These are phyloP conservation scores for Globisporangium perplexum DNA, from an alignment of 352 stramenopile genomes.

Conservation along the genomic window DNA sequence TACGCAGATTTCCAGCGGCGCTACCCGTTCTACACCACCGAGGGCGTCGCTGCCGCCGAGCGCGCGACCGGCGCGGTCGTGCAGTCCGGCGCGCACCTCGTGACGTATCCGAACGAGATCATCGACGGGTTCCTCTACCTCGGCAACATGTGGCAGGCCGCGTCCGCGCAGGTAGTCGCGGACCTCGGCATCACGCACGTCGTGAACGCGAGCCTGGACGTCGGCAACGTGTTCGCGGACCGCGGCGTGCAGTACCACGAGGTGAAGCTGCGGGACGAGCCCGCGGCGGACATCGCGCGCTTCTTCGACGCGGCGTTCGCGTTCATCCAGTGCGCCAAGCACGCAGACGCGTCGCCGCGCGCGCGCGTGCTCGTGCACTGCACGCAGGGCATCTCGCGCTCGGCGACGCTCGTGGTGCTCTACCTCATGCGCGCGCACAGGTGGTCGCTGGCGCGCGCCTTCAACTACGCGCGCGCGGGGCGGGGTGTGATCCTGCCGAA, in stretches of 20 bases:
- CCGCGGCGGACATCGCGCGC: constrained; percentile 32
- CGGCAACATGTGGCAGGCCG: constrained; percentile 72
- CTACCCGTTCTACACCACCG: constrained; percentile 69
- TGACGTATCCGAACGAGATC: constrained; percentile 74
- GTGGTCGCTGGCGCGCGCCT: constrained; percentile 56
- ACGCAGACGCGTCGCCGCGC: not conserved
- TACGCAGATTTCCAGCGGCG: constrained; percentile 33
- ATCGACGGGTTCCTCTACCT: constrained; percentile 57
- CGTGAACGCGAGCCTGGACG: constrained; percentile 52
- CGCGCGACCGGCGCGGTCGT: constrained; percentile 14
- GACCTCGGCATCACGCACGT: constrained; percentile 70
- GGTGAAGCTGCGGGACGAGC: constrained; percentile 44
- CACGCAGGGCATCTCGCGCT: constrained; percentile 69
- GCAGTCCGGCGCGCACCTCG: constrained; percentile 24
- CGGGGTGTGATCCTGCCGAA: constrained; percentile 63
- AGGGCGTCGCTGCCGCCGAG: constrained; percentile 6
- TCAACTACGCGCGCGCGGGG: constrained; percentile 38
- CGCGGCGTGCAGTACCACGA: constrained; percentile 52
- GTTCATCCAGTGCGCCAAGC: constrained; percentile 37
- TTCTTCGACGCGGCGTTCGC: constrained; percentile 40
- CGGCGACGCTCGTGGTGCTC: constrained; percentile 58
- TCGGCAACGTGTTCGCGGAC: constrained; percentile 50
- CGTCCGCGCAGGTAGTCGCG: constrained; percentile 38
- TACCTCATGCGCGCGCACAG: constrained; percentile 57
- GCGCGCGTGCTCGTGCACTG: constrained; percentile 64